phyloP scores from a whole-genome alignment of 805 yeast species.

The Kuraishia cidri region DNA sequence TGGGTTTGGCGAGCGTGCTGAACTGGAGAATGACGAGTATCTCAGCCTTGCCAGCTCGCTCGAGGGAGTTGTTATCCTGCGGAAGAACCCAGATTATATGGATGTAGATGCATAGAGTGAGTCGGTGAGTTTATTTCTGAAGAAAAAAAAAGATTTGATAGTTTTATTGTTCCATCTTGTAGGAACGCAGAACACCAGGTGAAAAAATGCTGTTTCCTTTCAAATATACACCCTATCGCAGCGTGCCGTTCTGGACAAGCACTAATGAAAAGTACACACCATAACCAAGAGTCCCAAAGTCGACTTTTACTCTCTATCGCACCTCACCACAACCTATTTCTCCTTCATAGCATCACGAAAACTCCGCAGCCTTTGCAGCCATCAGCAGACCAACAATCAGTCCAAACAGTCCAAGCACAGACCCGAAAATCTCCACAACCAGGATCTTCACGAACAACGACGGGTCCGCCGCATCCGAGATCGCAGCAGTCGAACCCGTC shows the following conservation, averaged over 20 bases:
- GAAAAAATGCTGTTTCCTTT: too few relatives aligned
- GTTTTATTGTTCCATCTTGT: too few relatives aligned
- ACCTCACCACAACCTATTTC: not conserved
- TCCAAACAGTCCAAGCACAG: conserved; percentile 92
- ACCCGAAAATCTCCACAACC: conserved; percentile 96
- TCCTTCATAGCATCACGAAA: too few relatives aligned
- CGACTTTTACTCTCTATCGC: too few relatives aligned
- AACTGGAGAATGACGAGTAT: conserved; percentile 91
- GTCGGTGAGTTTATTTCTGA: too few relatives aligned
- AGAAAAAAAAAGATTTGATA: too few relatives aligned
- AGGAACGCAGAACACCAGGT: too few relatives aligned
- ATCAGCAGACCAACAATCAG: conserved; percentile 93
- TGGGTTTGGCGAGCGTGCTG: conserved; percentile 94
- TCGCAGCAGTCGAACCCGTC: conserved; percentile 98
- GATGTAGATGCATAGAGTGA: conserved; percentile 22
- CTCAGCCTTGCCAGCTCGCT: conserved; percentile 70
- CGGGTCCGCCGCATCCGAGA: conserved; percentile 96
- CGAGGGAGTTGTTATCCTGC: conserved; percentile 90
- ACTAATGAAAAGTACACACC: too few relatives aligned
- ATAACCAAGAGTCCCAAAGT: too few relatives aligned
- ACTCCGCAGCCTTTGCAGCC: conserved; percentile 93
- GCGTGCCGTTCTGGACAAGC: too few relatives aligned
- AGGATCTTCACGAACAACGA: conserved; percentile 90
- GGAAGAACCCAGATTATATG: conserved; percentile 80
- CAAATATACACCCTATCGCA: too few relatives aligned